Evolutionary conservation across 768 basidiomycete genomes (phyloP).

Genomic region (Leccinum disarticulatum): DNA sequence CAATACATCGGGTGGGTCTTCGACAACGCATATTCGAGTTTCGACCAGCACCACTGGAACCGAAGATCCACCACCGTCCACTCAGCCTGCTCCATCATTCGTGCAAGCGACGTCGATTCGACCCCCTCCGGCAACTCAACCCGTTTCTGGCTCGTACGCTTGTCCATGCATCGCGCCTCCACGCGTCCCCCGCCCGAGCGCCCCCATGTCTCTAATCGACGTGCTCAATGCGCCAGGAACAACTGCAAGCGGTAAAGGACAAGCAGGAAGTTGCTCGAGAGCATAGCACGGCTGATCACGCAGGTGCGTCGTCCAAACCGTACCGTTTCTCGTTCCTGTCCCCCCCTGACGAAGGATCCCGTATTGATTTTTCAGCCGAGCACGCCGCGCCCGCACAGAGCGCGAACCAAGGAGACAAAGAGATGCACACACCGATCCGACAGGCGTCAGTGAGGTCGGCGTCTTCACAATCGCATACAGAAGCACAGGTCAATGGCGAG

Average conservation of each 20-base stretch:
- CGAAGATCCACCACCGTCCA: neutral
- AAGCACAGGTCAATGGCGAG: neutral
- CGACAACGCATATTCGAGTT: neutral
- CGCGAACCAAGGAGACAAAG: neutral
- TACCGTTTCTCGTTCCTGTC: neutral
- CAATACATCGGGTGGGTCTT: neutral
- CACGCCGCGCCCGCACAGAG: neutral
- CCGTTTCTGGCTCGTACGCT: neutral
- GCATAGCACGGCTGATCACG: neutral
- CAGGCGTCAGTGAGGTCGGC: neutral
- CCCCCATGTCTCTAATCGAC: slow-evolving; percentile 22
- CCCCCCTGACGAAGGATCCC: neutral
- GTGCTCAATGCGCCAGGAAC: slow-evolving; percentile 21
- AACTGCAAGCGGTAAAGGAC: neutral
- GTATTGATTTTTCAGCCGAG: neutral
- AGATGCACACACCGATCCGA: neutral
- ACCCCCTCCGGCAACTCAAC: neutral
- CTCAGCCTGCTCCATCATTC: neutral
- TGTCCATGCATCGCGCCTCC: slow-evolving; percentile 24
- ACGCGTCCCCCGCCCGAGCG: slow-evolving; percentile 14
- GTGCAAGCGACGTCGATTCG: neutral
- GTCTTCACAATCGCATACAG: neutral
- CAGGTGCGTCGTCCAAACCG: no score
- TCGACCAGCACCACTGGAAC: neutral
- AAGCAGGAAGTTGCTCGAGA: neutral